Evolutionary conservation across 257 asterid species (phyloP).

Genomic region (Solanum chilense): DNA sequence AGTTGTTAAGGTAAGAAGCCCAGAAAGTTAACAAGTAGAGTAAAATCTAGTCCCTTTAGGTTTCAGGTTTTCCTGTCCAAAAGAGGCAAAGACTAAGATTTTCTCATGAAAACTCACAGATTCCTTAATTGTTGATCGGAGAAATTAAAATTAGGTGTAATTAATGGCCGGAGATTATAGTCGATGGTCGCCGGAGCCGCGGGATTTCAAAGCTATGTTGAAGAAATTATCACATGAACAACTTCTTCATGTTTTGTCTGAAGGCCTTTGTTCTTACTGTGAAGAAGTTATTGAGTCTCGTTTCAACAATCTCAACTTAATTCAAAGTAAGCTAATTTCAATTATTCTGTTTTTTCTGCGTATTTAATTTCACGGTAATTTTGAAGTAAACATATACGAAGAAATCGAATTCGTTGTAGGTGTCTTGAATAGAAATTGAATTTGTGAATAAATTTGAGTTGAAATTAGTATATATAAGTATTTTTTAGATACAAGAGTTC

Average conservation of each 20-base stretch:
- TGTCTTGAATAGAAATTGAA: neutral
- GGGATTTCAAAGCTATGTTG: constrained; percentile 1
- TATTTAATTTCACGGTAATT: neutral
- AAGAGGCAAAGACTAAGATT: neutral
- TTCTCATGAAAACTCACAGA: neutral
- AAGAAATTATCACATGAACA: constrained; percentile 3
- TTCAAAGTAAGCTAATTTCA: neutral
- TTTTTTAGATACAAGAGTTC: neutral
- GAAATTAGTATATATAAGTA: neutral
- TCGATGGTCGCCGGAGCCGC: neutral
- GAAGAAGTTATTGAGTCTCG: constrained; percentile 7
- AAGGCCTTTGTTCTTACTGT: constrained; percentile 9
- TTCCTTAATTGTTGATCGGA: neutral
- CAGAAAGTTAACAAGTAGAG: neutral
- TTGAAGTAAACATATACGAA: neutral
- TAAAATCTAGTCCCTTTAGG: neutral
- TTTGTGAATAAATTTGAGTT: neutral
- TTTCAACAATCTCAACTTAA: neutral
- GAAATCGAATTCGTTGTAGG: neutral
- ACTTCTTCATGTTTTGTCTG: constrained; percentile 14
- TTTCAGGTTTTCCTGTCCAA: neutral
- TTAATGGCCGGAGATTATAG: neutral
- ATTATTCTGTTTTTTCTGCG: neutral
- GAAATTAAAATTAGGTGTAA: neutral
- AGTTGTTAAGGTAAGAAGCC: neutral